Conservation (phyloP, 305 asterid species). For the Salvia sclarea region DNA sequence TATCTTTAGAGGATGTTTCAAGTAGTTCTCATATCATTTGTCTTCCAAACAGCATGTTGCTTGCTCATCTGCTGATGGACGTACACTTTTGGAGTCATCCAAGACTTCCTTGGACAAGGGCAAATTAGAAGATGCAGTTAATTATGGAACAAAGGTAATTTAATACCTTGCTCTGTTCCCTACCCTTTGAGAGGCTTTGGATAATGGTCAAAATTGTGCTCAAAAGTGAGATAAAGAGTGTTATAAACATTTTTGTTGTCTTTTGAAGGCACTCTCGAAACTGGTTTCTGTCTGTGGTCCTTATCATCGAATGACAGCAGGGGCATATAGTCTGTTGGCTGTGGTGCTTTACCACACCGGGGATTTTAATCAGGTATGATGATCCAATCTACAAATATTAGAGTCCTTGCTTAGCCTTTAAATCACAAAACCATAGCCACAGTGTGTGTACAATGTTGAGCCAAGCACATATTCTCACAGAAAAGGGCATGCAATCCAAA, state of each 20-base stretch:
- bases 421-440: neutral
- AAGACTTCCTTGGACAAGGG: slow-evolving; percentile 92
- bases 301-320: slow-evolving; percentile 94
- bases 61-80: slow-evolving; percentile 97
- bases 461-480: neutral
- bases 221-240: slow-evolving; percentile 22
- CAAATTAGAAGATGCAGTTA: slow-evolving; percentile 91
- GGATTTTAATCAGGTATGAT: slow-evolving; percentile 83
- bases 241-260: slow-evolving; percentile 28
- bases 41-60: slow-evolving; percentile 71
- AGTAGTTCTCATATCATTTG: slow-evolving; percentile 36
- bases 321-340: slow-evolving; percentile 91
- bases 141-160: slow-evolving; percentile 78
- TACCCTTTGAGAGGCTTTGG: slow-evolving; percentile 11
- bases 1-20: slow-evolving; percentile 20
- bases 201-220: slow-evolving; percentile 13
- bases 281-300: slow-evolving; percentile 90
- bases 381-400: slow-evolving; percentile 24
- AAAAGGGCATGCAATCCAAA: neutral
- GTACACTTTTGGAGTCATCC: slow-evolving; percentile 84
- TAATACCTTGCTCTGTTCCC: slow-evolving; percentile 18
- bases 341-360: slow-evolving; percentile 96
- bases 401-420: neutral
- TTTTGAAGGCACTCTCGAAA: slow-evolving; percentile 75
- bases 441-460: neutral